Evolutionary conservation across 2,329 filamentous ascomycete genomes (phyloP), one percentile per base, ranked within the genome.

Genomic region (Neophaeococcomyces aloes): DNA sequence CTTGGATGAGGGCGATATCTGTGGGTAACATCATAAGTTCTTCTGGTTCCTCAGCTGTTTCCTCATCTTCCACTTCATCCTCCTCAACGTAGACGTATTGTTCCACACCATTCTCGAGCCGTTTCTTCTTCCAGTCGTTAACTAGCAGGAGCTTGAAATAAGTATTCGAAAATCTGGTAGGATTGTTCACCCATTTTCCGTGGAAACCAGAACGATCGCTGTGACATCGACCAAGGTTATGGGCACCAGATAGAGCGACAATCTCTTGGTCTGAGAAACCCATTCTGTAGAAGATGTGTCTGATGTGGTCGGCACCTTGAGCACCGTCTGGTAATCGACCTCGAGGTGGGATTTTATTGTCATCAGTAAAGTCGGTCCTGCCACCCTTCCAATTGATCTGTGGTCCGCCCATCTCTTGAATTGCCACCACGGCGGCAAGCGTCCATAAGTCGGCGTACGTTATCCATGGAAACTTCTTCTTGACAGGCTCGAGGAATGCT

Each of bases 201-300:
- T 83, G 76, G 65, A 78, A 96, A 51, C 89, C 89, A 51, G 80
- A 86, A 61, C 89, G 86, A 67, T 91, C 83, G 7, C 79, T 73
- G 74, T 96, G 91, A 71, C 84, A 93, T 54, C 88, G 85, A 50
- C 88, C 88, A 29, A 94, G 76, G 42, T 86, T 83, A 69, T 94
- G 87, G 38, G 83, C 87, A 55, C 87, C 87, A 18, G 75, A 74
- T 42, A 96, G 76, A 23, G 89, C 91, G 35, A 95, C 89, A 61
- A 96, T 96, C 68, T 95, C 88, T 59, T 84, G 84, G 69, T 98
- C 89, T 65, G 91, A 83, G 75, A 95, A 96, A 55, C 89, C 89
- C 89, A 96, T 96, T 62, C 89, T 86, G 65, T 80, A 78, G 68
- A 96, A 98, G 71, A 96, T 89, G 68, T 78, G 77, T 59, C 91